Base-by-base conservation (phyloP, 108 stramenopile species). In the Nitzschia putrida region DNA sequence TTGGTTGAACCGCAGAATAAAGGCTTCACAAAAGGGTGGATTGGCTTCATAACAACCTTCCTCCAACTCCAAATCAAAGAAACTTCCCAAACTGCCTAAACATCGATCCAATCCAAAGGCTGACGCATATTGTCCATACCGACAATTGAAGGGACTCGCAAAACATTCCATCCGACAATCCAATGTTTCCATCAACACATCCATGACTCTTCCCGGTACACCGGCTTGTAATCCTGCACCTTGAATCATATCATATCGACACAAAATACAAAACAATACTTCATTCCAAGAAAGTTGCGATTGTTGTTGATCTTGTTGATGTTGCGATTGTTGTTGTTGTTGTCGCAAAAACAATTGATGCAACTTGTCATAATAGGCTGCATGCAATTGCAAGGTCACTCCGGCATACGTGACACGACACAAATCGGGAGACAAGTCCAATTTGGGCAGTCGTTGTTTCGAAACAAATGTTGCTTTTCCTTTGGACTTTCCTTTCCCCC, bases 101-200 rank as follows among this genome's bases (percentile, higher is more conserved):
- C 67, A 47, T 20, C 63, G 64, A 76, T 96, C 95, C 4, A 90
- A 83, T 68, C 94, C 93, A 77, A 94, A 95, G 3, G 91, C 93
- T 26, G 79, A 82, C 18, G 61, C 67, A 61, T 74, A 83, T 0
- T 61, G 55, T 42, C 79, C 89, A 52, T 89, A 88, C 41, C 89
- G 88, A 68, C 89, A 91, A 68, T 96, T 96, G 59, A 96, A 80
- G 9, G 95, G 93, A 55, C 89, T 91, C 0, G 95, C 95, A 75
- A 96, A 96, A 61, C 92, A 92, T 70, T 96, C 95, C 73, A 87
- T 86, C 21, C 42, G 59, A 49, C 83, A 87, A 55, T 80, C 89
- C 60, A 92, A 90, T 23, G 60, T 81, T 21, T 72, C 21, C 51
- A 81, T 56, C 39, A 96, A 63, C 0, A 85, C 79, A 69, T 89